Base-by-base conservation (phyloP, 306 rosid genomes). In the Cucumis sativus region DNA sequence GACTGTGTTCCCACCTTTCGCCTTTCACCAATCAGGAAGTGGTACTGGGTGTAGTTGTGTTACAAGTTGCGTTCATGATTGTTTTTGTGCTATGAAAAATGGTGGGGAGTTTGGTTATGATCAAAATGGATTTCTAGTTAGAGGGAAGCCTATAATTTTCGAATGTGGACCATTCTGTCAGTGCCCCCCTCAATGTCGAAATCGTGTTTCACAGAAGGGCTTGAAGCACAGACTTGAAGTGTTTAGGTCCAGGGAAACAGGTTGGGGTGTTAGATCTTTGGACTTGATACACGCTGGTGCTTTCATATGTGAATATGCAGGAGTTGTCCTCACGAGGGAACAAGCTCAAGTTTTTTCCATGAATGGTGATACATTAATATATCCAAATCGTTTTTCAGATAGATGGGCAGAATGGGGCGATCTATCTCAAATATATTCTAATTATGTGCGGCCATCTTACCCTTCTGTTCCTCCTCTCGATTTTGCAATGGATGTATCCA, bases 181-280 rank as follows among this genome's bases (percentile, higher is more conserved):
- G 0, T 95, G 97, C 74, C 93, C 97, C 15, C 97, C 97, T 1
- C 64, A 82, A 18, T 95, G 99, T 74, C 86, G 88, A 52, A 95
- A 95, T 63, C 90, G 99, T 18, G 91, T 92, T 52, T 47, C 97
- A 0, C 99, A 95, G 59, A 85, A 86, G 62, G 97, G 99, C 72
- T 58, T 87, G 74, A 91, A 25, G 66, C 64, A 87, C 75, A 88
- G 87, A 80, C 55, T 95, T 77, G 99, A 92, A 77, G 96, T 95
- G 82, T 92, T 95, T 74, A 86, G 99, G 79, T 95, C 99, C 4
- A 83, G 80, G 84, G 91, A 92, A 85, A 89, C 97, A 37, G 94
- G 97, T 21, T 95, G 99, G 99, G 99, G 97, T 60, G 99, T 95
- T 82, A 89, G 98, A 85, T 89, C 99, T n/a, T 82, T 95, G 87